Percentiles rank a stretch among this genome's conserved stretches.
Conservation (phyloP, 2,329 filamentous ascomycete species). For the Aaosphaeria pasadenensis region DNA sequence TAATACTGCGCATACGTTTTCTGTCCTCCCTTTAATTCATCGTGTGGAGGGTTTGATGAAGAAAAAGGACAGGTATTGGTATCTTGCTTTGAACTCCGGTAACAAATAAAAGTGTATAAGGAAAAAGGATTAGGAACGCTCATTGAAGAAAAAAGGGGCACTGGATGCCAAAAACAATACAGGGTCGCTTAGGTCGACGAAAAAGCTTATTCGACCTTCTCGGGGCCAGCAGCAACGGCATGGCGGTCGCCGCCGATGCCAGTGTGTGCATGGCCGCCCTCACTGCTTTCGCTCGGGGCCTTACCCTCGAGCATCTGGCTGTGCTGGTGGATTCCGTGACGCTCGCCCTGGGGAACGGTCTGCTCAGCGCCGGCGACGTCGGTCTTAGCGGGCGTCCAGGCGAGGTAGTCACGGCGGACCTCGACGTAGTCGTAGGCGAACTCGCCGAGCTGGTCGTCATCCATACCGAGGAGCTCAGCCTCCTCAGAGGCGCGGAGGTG, state of each 20-base stretch:
- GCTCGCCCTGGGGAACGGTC: constrained; percentile 60
- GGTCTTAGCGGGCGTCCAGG: constrained; percentile 75
- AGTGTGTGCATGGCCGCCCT: constrained; percentile 43
- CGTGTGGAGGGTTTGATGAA: no score
- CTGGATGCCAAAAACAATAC: no score
- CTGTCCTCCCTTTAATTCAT: no score
- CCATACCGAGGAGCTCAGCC: constrained; percentile 82
- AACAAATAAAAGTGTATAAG: no score
- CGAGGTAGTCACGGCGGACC: constrained; percentile 82
- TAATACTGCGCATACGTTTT: no score
- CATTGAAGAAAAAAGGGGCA: no score
- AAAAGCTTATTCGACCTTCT: constrained; percentile 32
- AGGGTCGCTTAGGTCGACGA: neutral
- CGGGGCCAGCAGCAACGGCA: constrained; percentile 43
- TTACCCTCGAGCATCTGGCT: constrained; percentile 62
- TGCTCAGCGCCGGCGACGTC: constrained; percentile 60
- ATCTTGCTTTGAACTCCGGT: no score
- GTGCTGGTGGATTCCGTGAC: constrained; percentile 71
- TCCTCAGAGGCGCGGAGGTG: constrained; percentile 77
- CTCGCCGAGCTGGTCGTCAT: constrained; percentile 86
- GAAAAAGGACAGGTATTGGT: no score
- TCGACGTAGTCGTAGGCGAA: constrained; percentile 91
- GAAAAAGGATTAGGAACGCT: no score
- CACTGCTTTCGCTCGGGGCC: constrained; percentile 44
- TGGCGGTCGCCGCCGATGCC: constrained; percentile 53